A percentile compares a stretch with the other conserved stretches of the same genome.
phyloP scores from a whole-genome alignment of 352 stramenopile genomes.

The Phytopythium oedochilum region DNA sequence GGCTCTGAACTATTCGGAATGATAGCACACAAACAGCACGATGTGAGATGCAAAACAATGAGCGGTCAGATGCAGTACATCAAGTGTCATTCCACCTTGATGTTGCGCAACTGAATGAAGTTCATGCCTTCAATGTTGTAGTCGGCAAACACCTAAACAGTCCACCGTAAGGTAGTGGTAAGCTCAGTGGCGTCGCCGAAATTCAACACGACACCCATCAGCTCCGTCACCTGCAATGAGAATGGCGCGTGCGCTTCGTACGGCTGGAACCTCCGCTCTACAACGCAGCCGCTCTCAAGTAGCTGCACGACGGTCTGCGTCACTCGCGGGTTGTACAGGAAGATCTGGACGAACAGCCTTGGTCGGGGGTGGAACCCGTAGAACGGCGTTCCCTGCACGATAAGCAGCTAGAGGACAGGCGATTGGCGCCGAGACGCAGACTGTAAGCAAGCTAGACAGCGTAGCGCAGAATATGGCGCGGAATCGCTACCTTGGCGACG shows the following conservation, averaged over 20 bases:
- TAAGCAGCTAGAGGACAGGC: slow-evolving; percentile 51
- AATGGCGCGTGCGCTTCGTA: slow-evolving; percentile 90
- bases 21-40: background rate
- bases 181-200: too few species aligned
- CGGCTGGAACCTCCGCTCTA: slow-evolving; percentile 70
- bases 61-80: background rate
- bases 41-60: background rate
- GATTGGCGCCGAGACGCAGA: background rate
- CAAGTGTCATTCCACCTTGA: slow-evolving; percentile 34
- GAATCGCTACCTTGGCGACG: slow-evolving; percentile 76
- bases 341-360: slow-evolving; percentile 86
- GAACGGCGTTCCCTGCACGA: slow-evolving; percentile 86
- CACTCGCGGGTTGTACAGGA: slow-evolving; percentile 80
- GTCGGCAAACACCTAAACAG: slow-evolving; percentile 78
- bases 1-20: slow-evolving; percentile 45
- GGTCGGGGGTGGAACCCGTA: slow-evolving; percentile 82
- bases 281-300: slow-evolving; percentile 79
- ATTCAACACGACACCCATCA: background rate
- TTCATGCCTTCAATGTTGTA: slow-evolving; percentile 94
- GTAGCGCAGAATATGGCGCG: too few species aligned
- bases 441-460: too few species aligned
- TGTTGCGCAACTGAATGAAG: slow-evolving; percentile 58
- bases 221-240: slow-evolving; percentile 61
- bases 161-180: background rate
- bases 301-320: slow-evolving; percentile 63